Evolutionary conservation across 345 rosid species (phyloP), one percentile per base, ranked within the genome.

Genomic region (Ceriops decandra): DNA sequence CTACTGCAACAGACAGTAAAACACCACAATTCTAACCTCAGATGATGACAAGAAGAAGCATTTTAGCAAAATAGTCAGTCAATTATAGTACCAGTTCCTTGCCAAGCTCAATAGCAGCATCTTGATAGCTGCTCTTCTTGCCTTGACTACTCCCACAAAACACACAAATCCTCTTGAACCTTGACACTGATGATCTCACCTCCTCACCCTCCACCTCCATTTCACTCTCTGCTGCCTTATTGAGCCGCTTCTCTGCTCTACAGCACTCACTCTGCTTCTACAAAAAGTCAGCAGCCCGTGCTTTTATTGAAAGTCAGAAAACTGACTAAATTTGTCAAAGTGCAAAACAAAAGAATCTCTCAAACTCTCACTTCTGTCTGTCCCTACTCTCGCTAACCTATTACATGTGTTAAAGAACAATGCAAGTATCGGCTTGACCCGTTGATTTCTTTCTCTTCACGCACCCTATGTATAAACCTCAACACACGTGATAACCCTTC

Each of bases 81-180:
- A 16, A n/a, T 21, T 21, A 24, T 56, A 35, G 57, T 80, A 93
- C 98, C 86, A 93, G 74, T 82, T 93, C 96, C 47, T 75, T 72
- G 74, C 90, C 96, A 31, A 93, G 98, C 52, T 93, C 89, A 72
- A 86, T 79, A 33, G 97, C 88, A 72, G 98, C 96, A 74, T 87
- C 97, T 73, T 68, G 86, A 65, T 88, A 90, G 66, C 82, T 85
- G 69, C 64, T 75, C 68, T 87, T 93, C 73, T 89, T 88, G 51
- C 98, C 98, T 22, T 88, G 80, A 74, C 96, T 90, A 76, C 98
- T 90, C 36, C 98, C 98, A 79, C 98, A 93, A 69, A 93, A 93
- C 76, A 93, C 98, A 80, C 98, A 93, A 57, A 93, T 82, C 77
- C 87, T 93, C 72, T 81, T 87, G 86, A 93, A 93, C 77, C 69